Conservation (phyloP, 2,329 filamentous ascomycete species). For the Colletotrichum sp. region DNA sequence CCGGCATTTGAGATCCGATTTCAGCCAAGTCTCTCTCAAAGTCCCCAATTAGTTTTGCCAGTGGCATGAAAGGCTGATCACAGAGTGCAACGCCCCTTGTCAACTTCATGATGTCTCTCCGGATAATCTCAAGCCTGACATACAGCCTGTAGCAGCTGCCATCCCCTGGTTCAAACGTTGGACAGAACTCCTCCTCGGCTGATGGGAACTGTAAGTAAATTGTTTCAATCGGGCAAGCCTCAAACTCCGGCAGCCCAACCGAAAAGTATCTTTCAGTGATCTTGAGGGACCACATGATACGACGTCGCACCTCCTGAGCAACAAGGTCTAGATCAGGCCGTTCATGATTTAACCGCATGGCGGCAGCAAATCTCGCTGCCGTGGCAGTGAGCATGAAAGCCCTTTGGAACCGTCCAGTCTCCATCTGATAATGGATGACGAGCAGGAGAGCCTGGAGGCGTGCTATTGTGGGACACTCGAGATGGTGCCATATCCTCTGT, state of each 20-base stretch:
- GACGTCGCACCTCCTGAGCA: constrained; percentile 41
- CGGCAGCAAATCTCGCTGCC: constrained; percentile 39
- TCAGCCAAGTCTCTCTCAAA: constrained; percentile 21
- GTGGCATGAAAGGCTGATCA: constrained; percentile 23
- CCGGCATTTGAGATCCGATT: constrained; percentile 21
- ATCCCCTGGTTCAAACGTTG: constrained; percentile 8
- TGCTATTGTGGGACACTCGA: constrained; percentile 30
- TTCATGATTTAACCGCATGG: constrained; percentile 45
- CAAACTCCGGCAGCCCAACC: constrained; percentile 45
- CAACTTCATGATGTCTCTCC: constrained; percentile 28
- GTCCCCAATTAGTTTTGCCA: constrained; percentile 24
- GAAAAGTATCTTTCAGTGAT: constrained; percentile 45
- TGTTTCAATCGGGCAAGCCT: constrained; percentile 41
- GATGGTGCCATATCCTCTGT: constrained; percentile 32
- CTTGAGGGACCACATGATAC: constrained; percentile 46
- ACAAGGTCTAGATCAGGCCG: constrained; percentile 34
- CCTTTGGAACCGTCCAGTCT: constrained; percentile 47
- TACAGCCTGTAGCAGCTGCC: constrained; percentile 22
- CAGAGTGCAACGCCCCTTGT: constrained; percentile 24
- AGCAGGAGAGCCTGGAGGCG: constrained; percentile 47
- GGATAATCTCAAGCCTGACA: constrained; percentile 26
- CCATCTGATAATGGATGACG: constrained; percentile 49
- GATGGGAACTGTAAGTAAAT: constrained; percentile 46
- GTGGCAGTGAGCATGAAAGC: constrained; percentile 44
- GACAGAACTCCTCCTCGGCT: constrained; percentile 46